Conservation (phyloP, 1,284 basidiomycete genomes). For the Neonothopanus nambi region DNA sequence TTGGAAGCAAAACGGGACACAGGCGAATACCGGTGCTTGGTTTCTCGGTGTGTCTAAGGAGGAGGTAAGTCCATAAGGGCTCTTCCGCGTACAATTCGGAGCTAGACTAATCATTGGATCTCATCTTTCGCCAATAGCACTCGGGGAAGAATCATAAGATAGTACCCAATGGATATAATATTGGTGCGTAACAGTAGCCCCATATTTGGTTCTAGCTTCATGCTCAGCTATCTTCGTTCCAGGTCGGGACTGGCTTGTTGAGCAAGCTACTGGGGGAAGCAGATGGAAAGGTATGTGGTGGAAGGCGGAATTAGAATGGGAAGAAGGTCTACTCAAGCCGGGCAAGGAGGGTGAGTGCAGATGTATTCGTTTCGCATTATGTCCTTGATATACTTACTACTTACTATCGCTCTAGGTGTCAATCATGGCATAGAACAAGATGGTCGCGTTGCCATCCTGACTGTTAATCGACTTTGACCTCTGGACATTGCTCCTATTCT, state of each 20-base stretch:
- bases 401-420: conserved; percentile 48
- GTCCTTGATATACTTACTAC: background rate
- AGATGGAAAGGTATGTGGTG: conserved; percentile 65
- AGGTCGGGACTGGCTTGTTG: conserved; percentile 72
- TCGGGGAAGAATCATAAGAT: conserved; percentile 71
- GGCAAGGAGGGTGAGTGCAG: conserved; percentile 61
- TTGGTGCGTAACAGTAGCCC: conserved; percentile 36
- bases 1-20: conserved; percentile 72
- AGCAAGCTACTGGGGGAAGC: conserved; percentile 59
- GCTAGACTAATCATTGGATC: background rate
- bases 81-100: too few species aligned
- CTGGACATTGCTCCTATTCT: too few species aligned
- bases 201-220: background rate
- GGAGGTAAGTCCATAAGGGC: conserved; percentile 43
- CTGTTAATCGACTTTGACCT: conserved; percentile 38
- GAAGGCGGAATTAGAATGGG: conserved; percentile 74
- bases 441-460: conserved; percentile 75
- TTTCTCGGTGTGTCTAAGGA: conserved; percentile 79
- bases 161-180: conserved; percentile 72
- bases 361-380: background rate
- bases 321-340: conserved; percentile 60
- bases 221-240: background rate
- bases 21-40: conserved; percentile 64
- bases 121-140: conserved; percentile 38
- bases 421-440: conserved; percentile 81